Conservation (phyloP, 1,139 yeast species). For the Pichia sp. region DNA sequence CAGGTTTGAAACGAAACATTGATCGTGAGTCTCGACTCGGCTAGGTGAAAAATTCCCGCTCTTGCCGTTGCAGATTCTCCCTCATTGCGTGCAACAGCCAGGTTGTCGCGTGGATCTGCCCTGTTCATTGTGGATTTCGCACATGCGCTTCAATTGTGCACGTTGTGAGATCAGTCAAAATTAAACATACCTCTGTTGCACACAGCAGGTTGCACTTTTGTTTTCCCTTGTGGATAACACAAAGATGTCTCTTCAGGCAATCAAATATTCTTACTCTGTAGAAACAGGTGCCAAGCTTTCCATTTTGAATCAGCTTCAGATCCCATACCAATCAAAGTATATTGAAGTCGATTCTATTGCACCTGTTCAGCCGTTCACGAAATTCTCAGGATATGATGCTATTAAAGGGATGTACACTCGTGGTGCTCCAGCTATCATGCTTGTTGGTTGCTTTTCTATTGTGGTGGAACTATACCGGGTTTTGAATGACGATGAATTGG, state of each 20-base stretch:
- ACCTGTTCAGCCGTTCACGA: slow-evolving; percentile 29
- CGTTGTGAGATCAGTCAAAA: too few species aligned
- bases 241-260: slow-evolving; percentile 50
- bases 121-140: too few species aligned
- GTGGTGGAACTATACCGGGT: slow-evolving; percentile 52
- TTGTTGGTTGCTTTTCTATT: slow-evolving; percentile 84
- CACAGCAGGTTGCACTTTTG: too few species aligned
- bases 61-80: too few species aligned
- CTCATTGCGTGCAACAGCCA: too few species aligned
- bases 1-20: too few species aligned
- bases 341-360: slow-evolving; percentile 38
- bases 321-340: slow-evolving; percentile 75
- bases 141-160: too few species aligned
- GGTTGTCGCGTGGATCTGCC: too few species aligned
- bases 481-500: slow-evolving; percentile 15
- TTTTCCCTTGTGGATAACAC: too few species aligned
- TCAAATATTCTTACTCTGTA: slow-evolving; percentile 47
- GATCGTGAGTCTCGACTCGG: too few species aligned
- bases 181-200: too few species aligned
- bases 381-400: slow-evolving; percentile 56
- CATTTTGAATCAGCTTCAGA: slow-evolving; percentile 71
- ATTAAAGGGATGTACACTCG: slow-evolving; percentile 90
- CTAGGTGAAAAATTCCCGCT: neutral
- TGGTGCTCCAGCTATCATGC: slow-evolving; percentile 98
- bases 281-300: slow-evolving; percentile 35